Base-by-base conservation (phyloP, 139 green algal genomes). In the Chlorella sp. region DNA sequence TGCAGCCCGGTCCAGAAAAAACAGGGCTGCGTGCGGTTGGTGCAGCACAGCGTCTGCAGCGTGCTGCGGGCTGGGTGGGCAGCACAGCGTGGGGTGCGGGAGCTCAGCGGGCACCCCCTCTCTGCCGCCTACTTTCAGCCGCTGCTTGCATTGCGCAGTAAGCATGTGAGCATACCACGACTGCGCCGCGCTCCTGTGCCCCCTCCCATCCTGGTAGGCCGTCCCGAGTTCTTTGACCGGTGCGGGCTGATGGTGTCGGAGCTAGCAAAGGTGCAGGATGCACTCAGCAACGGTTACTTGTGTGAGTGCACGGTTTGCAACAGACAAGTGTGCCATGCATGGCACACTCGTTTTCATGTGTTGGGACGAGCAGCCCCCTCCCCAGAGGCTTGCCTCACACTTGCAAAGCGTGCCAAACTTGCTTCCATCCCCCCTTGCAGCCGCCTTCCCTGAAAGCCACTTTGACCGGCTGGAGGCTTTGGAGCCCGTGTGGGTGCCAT, bases 401-500 rank as follows among this genome's bases (percentile, higher is more conserved):
- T n/a, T n/a, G n/a, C n/a, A n/a, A n/a, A n/a, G n/a, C n/a, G n/a
- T n/a, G n/a, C n/a, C n/a, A n/a, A n/a, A n/a, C n/a, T n/a, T n/a
- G n/a, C n/a, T n/a, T n/a, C n/a, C n/a, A n/a, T n/a, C n/a, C n/a
- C n/a, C n/a, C n/a, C n/a, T n/a, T n/a, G n/a, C n/a, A n/a, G 83
- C 94, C 26, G 95, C 95, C 61, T 97, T 97, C 81, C 95, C 95
- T 12, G 85, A 53, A 0, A 83, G 92, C 78, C 89, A 93, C 87
- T 96, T 97, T 88, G 93, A 96, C 73, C 82, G 94, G 9, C 84
- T 96, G 81, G 90, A 96, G 85, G 80, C 80, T 0, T 66, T 95
- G 42, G 75, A 95, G 84, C 89, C 91, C 18, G 94, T 96, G 30
- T 96, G 95, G 95, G 95, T 93, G 12, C 95, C 95, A 0, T 96